Percentiles rank a stretch among this genome's conserved stretches.
Evolutionary conservation across 2,329 filamentous ascomycete species (phyloP).

Genomic region (Claviceps sp.): DNA sequence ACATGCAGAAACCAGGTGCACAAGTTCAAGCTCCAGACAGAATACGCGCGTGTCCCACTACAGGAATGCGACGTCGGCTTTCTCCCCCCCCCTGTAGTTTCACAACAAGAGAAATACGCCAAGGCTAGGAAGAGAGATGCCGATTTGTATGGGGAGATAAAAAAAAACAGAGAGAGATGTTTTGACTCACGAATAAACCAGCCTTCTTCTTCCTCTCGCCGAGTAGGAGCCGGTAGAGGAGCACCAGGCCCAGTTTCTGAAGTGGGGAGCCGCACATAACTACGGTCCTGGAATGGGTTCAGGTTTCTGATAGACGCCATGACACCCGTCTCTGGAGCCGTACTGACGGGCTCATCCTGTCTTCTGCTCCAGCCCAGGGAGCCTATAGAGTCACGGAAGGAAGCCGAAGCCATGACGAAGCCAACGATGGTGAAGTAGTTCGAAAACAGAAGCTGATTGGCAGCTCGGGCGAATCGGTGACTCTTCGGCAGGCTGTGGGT

Average conservation of each 20-base stretch:
- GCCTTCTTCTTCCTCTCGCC: slow-evolving; percentile 87
- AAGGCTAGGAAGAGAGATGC: slow-evolving; percentile 1
- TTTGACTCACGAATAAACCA: slow-evolving; percentile 81
- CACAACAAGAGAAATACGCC: slow-evolving; percentile 8
- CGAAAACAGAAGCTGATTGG: neutral
- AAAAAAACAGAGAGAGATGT: neutral
- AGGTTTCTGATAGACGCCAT: slow-evolving; percentile 69
- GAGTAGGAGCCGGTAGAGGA: slow-evolving; percentile 68
- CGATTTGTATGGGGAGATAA: neutral
- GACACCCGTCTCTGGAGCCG: slow-evolving; percentile 54
- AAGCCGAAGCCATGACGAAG: slow-evolving; percentile 61
- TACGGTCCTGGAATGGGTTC: slow-evolving; percentile 76
- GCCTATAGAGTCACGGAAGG: slow-evolving; percentile 90
- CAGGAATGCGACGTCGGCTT: slow-evolving; percentile 24
- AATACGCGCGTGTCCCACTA: slow-evolving; percentile 33
- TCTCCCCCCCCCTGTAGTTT: neutral
- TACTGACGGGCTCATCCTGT: slow-evolving; percentile 66
- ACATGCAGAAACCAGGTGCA: slow-evolving; percentile 26
- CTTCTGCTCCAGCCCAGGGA: slow-evolving; percentile 89
- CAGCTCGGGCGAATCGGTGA: neutral
- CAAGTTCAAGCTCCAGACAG: slow-evolving; percentile 16
- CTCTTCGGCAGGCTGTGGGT: neutral
- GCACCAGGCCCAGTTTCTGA: slow-evolving; percentile 63
- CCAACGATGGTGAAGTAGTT: neutral
- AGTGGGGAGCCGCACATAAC: slow-evolving; percentile 84